Evolutionary conservation across 495 filamentous ascomycete genomes (phyloP).

Genomic region (Penicillium pancosmium): DNA sequence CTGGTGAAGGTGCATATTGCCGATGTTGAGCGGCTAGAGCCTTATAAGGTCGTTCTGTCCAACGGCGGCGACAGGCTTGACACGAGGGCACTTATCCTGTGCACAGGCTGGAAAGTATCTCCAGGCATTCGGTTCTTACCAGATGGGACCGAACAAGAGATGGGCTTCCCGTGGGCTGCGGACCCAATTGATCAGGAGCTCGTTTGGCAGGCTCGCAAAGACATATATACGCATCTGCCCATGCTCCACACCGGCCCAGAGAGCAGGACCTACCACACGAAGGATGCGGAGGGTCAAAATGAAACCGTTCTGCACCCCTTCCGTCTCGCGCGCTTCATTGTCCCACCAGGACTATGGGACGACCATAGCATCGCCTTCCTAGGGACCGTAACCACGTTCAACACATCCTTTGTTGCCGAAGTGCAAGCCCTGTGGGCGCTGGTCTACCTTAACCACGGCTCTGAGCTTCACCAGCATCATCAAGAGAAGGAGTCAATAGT

Average conservation of each 20-base stretch:
- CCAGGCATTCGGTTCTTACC: slow-evolving; percentile 15
- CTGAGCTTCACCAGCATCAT: slow-evolving; percentile 15
- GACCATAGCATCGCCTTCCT: slow-evolving; percentile 15
- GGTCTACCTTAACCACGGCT: slow-evolving; percentile 15
- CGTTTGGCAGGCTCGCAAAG: slow-evolving; percentile 9
- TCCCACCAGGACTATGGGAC: slow-evolving; percentile 10
- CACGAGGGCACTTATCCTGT: slow-evolving; percentile 11
- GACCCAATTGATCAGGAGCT: slow-evolving; percentile 15
- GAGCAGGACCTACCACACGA: slow-evolving; percentile 11
- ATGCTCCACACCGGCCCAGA: slow-evolving; percentile 14
- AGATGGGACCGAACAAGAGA: slow-evolving; percentile 12
- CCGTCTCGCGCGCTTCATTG: slow-evolving; percentile 15
- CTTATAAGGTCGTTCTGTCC: slow-evolving; percentile 12
- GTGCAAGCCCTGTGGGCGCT: slow-evolving; percentile 14
- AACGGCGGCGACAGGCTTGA: slow-evolving; percentile 11
- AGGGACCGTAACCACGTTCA: slow-evolving; percentile 12
- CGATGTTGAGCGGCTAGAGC: slow-evolving; percentile 15
- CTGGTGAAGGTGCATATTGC: slow-evolving; percentile 16
- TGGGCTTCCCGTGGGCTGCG: slow-evolving; percentile 15
- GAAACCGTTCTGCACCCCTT: slow-evolving; percentile 15
- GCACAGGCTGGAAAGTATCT: slow-evolving; percentile 17
- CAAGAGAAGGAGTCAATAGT: slow-evolving; percentile 11
- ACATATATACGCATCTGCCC: slow-evolving; percentile 11
- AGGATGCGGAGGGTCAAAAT: slow-evolving; percentile 11
- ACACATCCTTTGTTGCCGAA: slow-evolving; percentile 11